These are phyloP conservation scores for Arabidopsis thaliana DNA, from an alignment of 345 rosid species.

Conservation along the genomic window TAIR10.1 NC_003070.9:21600001-21600500, in stretches of 20 bases:
- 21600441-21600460: conserved; percentile 89
- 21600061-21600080: conserved; percentile 82
- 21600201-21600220: conserved; percentile 66
- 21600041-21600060: conserved; percentile 82
- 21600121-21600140: conserved; percentile 54
- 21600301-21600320: conserved; percentile 73
- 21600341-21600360: conserved; percentile 6
- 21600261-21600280: conserved; percentile 75
- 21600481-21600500: conserved; percentile 57
- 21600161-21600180: conserved; percentile 61
- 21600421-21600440: conserved; percentile 85
- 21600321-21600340: conserved; percentile 13
- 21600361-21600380: neutral
- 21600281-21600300: conserved; percentile 76
- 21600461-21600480: conserved; percentile 89
- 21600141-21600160: conserved; percentile 51
- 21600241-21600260: conserved; percentile 71
- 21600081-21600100: conserved; percentile 76
- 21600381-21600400: conserved; percentile 47
- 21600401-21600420: conserved; percentile 84
- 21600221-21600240: conserved; percentile 71
- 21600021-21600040: conserved; percentile 15
- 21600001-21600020: conserved; percentile 20
- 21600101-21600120: conserved; percentile 65
- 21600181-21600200: conserved; percentile 63